Conservation (phyloP, 345 rosid genomes). For the Euclidium syriacum region DNA sequence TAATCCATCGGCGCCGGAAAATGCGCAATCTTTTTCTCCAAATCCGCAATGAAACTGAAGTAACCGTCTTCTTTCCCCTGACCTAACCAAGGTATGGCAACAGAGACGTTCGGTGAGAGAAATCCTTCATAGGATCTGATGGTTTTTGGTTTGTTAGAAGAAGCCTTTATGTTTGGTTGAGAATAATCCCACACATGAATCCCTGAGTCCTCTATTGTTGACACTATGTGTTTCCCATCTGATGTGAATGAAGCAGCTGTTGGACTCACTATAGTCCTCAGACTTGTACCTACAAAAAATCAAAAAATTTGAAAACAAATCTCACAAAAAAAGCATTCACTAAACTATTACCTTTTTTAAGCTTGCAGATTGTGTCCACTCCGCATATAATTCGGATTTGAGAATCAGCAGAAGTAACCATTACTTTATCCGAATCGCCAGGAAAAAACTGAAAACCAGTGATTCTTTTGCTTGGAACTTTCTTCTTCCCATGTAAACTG, state of each 20-base stretch:
- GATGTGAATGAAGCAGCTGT: conserved; percentile 58
- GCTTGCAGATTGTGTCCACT: conserved; percentile 49
- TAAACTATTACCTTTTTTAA: conserved; percentile 39
- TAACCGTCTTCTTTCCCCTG: conserved; percentile 28
- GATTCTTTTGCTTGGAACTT: conserved; percentile 58
- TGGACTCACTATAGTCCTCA: conserved; percentile 46
- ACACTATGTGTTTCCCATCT: conserved; percentile 67
- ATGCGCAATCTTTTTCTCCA: conserved; percentile 29
- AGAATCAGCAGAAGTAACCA: conserved; percentile 79
- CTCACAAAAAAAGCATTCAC: background rate
- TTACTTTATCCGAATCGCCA: conserved; percentile 50
- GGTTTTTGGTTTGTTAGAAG: conserved; percentile 36
- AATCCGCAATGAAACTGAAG: conserved; percentile 28
- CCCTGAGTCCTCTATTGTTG: conserved; percentile 62
- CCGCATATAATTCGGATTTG: conserved; percentile 46
- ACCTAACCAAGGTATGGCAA: conserved; percentile 73
- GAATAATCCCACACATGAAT: conserved; percentile 62
- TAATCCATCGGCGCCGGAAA: conserved; percentile 43
- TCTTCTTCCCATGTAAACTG: conserved; percentile 59
- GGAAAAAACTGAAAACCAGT: conserved; percentile 80
- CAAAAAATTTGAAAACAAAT: background rate
- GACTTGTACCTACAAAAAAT: conserved; percentile 41
- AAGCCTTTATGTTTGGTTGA: conserved; percentile 31
- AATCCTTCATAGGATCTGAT: conserved; percentile 57
- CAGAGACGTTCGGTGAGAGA: conserved; percentile 46